Percentiles rank a stretch among this genome's conserved stretches.
phyloP scores from a whole-genome alignment of 768 basidiomycete genomes.

The Mycena crocata region DNA sequence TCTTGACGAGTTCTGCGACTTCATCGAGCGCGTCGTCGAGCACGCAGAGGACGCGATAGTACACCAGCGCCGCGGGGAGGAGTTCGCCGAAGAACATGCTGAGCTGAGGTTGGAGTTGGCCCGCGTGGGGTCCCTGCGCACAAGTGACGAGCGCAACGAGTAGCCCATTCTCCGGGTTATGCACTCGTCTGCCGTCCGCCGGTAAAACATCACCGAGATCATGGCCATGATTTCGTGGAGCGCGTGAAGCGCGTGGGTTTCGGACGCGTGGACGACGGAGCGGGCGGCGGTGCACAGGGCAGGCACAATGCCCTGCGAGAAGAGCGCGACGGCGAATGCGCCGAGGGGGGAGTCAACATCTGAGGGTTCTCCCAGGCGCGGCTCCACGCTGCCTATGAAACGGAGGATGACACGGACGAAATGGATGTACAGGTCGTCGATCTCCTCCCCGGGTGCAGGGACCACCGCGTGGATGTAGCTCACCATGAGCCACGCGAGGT shows the following conservation, averaged over 20 bases:
- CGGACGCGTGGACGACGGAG: too few species aligned
- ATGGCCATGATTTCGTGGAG: not conserved
- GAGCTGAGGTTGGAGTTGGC: not conserved
- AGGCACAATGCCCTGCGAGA: not conserved
- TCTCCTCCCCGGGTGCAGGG: not conserved
- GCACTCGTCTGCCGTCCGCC: not conserved
- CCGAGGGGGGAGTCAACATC: not conserved
- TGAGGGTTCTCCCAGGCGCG: not conserved
- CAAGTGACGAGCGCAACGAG: not conserved
- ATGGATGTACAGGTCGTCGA: not conserved
- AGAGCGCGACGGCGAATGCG: not conserved
- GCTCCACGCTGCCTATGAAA: not conserved
- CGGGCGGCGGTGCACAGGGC: not conserved
- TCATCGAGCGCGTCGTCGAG: not conserved
- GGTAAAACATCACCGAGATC: not conserved
- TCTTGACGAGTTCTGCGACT: not conserved
- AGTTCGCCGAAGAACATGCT: not conserved
- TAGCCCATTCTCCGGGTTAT: not conserved
- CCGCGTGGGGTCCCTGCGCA: not conserved
- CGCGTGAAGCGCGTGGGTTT: not conserved
- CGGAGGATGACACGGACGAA: not conserved
- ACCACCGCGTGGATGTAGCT: not conserved
- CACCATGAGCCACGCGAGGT: slow-evolving; percentile 8
- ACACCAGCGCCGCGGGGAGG: not conserved
- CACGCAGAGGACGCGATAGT: not conserved